Evolutionary conservation across 345 rosid genomes (phyloP), one percentile per base, ranked within the genome.

Genomic region (Lumnitzera littorea): DNA sequence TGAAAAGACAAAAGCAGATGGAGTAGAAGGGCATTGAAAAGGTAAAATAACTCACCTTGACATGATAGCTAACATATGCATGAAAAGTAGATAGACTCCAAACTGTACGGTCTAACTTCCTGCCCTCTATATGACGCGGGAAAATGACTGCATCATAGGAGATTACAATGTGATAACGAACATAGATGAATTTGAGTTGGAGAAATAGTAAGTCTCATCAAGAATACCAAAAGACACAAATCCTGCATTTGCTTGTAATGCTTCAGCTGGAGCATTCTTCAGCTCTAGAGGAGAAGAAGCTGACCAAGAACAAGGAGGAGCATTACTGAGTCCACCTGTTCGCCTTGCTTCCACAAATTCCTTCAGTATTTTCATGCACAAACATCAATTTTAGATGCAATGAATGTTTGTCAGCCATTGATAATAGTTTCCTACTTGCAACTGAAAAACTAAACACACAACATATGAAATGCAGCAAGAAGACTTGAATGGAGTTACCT

Each of bases 61-160:
- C 91, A 57, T 95, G 97, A 77, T 95, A 95, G 67, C 88, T 91
- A 68, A 91, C 99, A 71, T 91, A 91, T 53, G 99, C 95, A 77
- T 86, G 91, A 73, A 95, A 91, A 48, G 96, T 88, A 2, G 91
- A 88, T 65, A 88, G 79, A 70, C 82, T 85, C 96, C 95, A 91
- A 31, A 95, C 97, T 5, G 96, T 86, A 20, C 79, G 86, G 64
- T 86, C 99, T 62, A 95, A 77, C 72, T 86, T 91, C 68, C 75
- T 80, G 58, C 95, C 92, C 53, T 95, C 99, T 13, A 91, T 96
- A 58, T 95, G 95, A 48, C 95, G 84, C 31, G 97, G 95, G 20
- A 78, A 78, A 60, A 95, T 86, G 50, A 86, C 99, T 95, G 83
- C 78, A 67, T 24, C 50, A 14, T 41, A 50, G 46, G 53, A 59